A percentile compares a stretch with the other conserved stretches of the same genome.
Conservation (phyloP, 345 rosid species). For the Laguncularia racemosa region DNA sequence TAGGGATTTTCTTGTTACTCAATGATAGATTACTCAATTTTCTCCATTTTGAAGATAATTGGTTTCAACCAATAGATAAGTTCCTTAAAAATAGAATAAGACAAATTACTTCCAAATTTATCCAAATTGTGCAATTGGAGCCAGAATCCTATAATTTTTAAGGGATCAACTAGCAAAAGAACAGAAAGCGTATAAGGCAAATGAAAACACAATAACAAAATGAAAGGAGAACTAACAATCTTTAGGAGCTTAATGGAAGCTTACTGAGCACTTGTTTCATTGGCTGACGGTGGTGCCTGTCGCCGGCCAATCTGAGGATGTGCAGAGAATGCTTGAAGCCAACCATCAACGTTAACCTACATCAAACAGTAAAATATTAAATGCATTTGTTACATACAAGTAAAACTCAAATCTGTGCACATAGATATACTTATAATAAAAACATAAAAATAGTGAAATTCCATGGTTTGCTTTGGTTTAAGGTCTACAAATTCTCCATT, state of each 20-base stretch:
- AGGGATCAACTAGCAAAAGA: too few relatives aligned
- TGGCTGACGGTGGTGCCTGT: conserved; percentile 32
- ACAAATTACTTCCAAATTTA: too few relatives aligned
- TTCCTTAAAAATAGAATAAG: too few relatives aligned
- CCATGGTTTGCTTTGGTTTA: too few relatives aligned
- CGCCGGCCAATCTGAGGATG: conserved; percentile 80
- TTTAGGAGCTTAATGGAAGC: conserved; percentile 4
- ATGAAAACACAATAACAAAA: neutral
- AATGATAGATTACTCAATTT: too few relatives aligned
- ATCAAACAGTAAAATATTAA: neutral
- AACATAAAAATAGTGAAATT: neutral
- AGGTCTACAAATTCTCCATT: too few relatives aligned
- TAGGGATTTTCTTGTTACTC: too few relatives aligned
- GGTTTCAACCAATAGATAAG: too few relatives aligned
- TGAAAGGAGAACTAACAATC: neutral
- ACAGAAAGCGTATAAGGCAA: neutral
- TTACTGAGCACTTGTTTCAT: conserved; percentile 39
- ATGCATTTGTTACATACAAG: neutral
- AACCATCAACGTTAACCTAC: conserved; percentile 66
- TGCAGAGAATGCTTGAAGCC: conserved; percentile 88
- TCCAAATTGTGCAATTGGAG: too few relatives aligned
- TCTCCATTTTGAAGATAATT: too few relatives aligned
- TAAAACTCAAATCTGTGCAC: neutral
- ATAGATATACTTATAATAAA: neutral
- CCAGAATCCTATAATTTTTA: too few relatives aligned